A percentile compares a stretch with the other conserved stretches of the same genome.
Evolutionary conservation across 345 rosid genomes (phyloP).

Genomic region (Nasturtium officinale): DNA sequence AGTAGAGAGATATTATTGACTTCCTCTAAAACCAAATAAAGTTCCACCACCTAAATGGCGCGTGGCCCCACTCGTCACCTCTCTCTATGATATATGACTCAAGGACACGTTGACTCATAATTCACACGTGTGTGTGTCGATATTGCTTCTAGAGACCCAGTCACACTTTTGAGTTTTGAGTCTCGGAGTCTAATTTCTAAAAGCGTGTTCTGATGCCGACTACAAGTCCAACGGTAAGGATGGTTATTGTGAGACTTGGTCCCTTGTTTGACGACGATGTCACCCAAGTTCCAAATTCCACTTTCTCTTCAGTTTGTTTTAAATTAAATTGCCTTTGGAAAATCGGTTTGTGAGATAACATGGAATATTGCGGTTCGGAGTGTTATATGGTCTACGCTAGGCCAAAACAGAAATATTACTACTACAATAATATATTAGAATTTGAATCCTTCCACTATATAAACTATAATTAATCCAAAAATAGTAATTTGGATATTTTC

Average conservation of each 20-base stretch:
- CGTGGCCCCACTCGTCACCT: slow-evolving; percentile 32
- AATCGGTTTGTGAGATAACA: too few relatives aligned
- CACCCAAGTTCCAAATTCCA: slow-evolving; percentile 20
- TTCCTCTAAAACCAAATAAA: neutral
- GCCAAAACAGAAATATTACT: neutral
- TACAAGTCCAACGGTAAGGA: neutral
- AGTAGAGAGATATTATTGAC: slow-evolving; percentile 34
- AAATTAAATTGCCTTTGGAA: too few relatives aligned
- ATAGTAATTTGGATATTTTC: neutral
- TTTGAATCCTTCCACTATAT: neutral
- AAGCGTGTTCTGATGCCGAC: slow-evolving; percentile 34
- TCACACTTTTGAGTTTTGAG: slow-evolving; percentile 32
- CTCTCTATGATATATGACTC: slow-evolving; percentile 9
- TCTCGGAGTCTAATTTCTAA: neutral
- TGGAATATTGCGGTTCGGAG: neutral
- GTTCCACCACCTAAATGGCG: slow-evolving; percentile 34
- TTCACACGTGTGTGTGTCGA: neutral
- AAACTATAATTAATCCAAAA: slow-evolving; percentile 1
- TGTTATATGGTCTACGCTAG: neutral
- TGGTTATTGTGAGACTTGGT: neutral
- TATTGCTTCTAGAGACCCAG: neutral
- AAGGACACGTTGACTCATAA: neutral
- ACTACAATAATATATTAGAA: too few relatives aligned
- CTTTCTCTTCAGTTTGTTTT: neutral
- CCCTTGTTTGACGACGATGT: slow-evolving; percentile 3